These are phyloP conservation scores for Alternaria triticina DNA, from an alignment of 2,329 filamentous ascomycete genomes.

Conservation along the genomic window DNA sequence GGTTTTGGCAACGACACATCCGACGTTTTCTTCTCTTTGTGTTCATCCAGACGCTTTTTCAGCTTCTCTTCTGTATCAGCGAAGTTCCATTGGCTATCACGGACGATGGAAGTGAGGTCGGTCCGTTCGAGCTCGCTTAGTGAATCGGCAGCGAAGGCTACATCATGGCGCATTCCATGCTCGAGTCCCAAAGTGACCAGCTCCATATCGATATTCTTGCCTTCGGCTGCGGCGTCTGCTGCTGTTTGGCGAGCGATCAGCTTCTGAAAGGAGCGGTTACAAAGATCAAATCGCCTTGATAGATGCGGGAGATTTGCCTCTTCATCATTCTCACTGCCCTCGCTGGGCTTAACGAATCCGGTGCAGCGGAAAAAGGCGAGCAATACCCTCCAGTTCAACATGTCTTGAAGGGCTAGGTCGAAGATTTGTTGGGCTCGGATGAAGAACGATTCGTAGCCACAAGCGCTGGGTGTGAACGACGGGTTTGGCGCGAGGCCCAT, in stretches of 20 bases:
- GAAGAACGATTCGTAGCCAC: constrained; percentile 5
- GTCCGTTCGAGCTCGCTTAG: not conserved
- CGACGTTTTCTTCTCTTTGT: not conserved
- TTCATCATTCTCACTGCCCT: not conserved
- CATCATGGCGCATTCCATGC: not conserved
- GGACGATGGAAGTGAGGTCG: not conserved
- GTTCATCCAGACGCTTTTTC: not conserved
- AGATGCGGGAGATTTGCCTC: not conserved
- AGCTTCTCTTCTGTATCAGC: not conserved
- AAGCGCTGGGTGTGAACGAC: not conserved
- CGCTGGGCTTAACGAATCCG: constrained; percentile 1
- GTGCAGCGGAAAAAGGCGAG: constrained; percentile 15
- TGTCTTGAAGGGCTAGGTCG: constrained; percentile 1
- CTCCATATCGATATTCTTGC: not conserved
- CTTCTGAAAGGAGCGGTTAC: not conserved
- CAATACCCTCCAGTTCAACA: constrained; percentile 16
- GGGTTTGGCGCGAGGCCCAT: constrained; percentile 19
- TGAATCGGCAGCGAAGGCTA: not conserved
- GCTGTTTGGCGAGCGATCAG: not conserved
- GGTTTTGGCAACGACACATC: not conserved
- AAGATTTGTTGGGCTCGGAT: constrained; percentile 11
- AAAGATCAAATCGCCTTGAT: constrained; percentile 10
- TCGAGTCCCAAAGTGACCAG: not conserved
- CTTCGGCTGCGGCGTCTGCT: not conserved
- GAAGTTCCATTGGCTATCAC: not conserved